Percentiles rank a stretch among this genome's conserved stretches.
These are phyloP conservation scores for Cryphonectria carpinicola DNA, from an alignment of 2,329 filamentous ascomycete species.

Conservation along the genomic window DNA sequence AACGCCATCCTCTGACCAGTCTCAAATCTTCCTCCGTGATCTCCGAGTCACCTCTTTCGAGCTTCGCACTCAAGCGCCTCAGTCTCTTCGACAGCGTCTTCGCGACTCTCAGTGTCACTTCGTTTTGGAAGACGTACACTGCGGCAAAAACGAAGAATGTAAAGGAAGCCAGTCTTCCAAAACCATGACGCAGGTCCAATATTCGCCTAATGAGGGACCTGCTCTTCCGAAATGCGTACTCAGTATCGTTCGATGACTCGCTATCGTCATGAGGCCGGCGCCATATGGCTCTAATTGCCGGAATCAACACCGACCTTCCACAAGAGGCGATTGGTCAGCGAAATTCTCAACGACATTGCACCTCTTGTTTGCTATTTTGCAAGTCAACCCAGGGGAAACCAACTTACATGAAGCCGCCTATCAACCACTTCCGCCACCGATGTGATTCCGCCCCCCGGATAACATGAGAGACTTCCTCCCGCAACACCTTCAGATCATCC, in stretches of 20 bases:
- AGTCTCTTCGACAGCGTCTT: conserved; percentile 55
- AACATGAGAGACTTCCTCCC: conserved; percentile 48
- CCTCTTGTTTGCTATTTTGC: not conserved
- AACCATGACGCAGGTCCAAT: conserved; percentile 48
- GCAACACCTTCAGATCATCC: conserved; percentile 49
- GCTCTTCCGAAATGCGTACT: conserved; percentile 59
- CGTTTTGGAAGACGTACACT: conserved; percentile 62
- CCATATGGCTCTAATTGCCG: conserved; percentile 56
- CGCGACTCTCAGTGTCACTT: conserved; percentile 59
- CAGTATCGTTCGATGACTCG: conserved; percentile 54
- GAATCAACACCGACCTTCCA: conserved; percentile 54
- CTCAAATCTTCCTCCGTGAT: conserved; percentile 54
- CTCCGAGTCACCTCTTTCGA: conserved; percentile 52
- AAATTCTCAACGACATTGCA: not conserved
- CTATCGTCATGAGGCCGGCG: conserved; percentile 46
- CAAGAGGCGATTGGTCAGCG: not conserved
- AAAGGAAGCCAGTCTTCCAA: conserved; percentile 51
- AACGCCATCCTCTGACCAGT: conserved; percentile 58
- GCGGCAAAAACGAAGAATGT: conserved; percentile 61
- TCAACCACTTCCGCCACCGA: conserved; percentile 56
- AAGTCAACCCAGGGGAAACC: not conserved
- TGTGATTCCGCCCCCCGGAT: conserved; percentile 50
- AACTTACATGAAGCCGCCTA: conserved; percentile 57
- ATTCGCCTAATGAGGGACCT: conserved; percentile 56
- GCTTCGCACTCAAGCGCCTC: conserved; percentile 50